Conservation (phyloP, 2,329 filamentous ascomycete genomes). For the Scopulariopsis brevicaulis region DNA sequence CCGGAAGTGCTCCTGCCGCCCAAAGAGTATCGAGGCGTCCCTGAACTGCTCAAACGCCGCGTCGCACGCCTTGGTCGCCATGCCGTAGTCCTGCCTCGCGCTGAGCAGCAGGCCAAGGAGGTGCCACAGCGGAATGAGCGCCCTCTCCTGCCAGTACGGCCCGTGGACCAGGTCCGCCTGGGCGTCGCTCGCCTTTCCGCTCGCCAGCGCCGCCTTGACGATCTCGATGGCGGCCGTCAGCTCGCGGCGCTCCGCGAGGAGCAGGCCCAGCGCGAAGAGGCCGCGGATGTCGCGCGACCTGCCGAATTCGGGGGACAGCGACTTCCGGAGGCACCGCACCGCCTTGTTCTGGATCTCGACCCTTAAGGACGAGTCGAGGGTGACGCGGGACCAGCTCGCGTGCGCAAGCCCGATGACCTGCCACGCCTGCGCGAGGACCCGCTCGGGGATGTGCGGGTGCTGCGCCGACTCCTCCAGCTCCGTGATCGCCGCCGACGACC, state of each 20-base stretch:
- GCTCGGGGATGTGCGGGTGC: conserved; percentile 39
- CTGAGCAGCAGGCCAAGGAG: conserved; percentile 77
- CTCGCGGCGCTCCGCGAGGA: conserved; percentile 82
- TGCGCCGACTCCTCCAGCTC: conserved; percentile 17
- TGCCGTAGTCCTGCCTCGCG: conserved; percentile 72
- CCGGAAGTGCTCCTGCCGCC: conserved; percentile 45
- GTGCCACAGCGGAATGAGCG: conserved; percentile 78
- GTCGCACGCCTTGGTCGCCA: conserved; percentile 74
- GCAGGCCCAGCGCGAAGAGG: conserved; percentile 68
- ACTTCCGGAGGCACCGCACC: conserved; percentile 62
- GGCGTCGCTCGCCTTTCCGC: conserved; percentile 35
- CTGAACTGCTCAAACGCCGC: conserved; percentile 86
- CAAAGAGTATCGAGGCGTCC: conserved; percentile 59
- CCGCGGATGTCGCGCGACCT: conserved; percentile 61
- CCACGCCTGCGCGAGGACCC: conserved; percentile 60
- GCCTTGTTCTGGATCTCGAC: conserved; percentile 68
- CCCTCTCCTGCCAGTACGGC: conserved; percentile 50
- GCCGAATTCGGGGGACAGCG: conserved; percentile 55
- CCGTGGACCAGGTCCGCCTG: conserved; percentile 32
- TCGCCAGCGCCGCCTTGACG: conserved; percentile 63
- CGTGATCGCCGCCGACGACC: conserved; percentile 8
- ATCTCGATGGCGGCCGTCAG: conserved; percentile 70
- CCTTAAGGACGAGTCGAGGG: conserved; percentile 61
- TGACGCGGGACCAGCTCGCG: conserved; percentile 77
- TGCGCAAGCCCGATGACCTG: conserved; percentile 77